Conservation (phyloP, 306 rosid species). For the Geum urbanum region DNA sequence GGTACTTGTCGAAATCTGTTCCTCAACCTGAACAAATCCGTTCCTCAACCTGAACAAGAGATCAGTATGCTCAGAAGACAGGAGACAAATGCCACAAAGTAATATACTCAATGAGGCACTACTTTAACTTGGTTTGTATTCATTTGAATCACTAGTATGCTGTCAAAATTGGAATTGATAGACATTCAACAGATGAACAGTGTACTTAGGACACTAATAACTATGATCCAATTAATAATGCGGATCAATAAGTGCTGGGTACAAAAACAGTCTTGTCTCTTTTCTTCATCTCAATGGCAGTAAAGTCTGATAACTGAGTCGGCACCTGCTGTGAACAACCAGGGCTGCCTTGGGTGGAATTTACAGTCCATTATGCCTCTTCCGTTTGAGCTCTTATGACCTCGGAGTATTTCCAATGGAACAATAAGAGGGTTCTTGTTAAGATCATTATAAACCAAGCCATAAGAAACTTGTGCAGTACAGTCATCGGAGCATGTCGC, state of each 20-base stretch:
- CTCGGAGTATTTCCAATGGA: constrained; percentile 78
- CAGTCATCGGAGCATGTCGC: constrained; percentile 92
- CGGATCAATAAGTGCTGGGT: not conserved
- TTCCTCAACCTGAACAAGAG: too few relatives aligned
- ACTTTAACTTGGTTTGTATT: too few relatives aligned
- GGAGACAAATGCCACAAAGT: too few relatives aligned
- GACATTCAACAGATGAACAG: not conserved
- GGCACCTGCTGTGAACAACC: constrained; percentile 88
- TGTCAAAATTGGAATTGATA: not conserved
- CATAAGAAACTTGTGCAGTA: constrained; percentile 84
- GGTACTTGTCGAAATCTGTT: too few relatives aligned
- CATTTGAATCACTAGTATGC: not conserved
- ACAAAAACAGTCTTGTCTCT: not conserved
- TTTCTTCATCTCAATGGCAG: constrained; percentile 54
- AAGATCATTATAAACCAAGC: constrained; percentile 90
- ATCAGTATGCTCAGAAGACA: too few relatives aligned
- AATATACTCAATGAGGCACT: too few relatives aligned
- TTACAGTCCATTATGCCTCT: constrained; percentile 93
- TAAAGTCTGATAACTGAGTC: constrained; percentile 71
- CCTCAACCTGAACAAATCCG: too few relatives aligned
- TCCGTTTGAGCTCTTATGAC: constrained; percentile 66
- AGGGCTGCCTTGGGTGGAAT: constrained; percentile 92
- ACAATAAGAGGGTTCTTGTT: constrained; percentile 87
- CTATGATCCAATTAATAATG: not conserved
- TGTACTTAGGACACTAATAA: not conserved